These are phyloP conservation scores for Kregervanrija fluxuum DNA, from an alignment of 805 yeast species.

Conservation along the genomic window DNA sequence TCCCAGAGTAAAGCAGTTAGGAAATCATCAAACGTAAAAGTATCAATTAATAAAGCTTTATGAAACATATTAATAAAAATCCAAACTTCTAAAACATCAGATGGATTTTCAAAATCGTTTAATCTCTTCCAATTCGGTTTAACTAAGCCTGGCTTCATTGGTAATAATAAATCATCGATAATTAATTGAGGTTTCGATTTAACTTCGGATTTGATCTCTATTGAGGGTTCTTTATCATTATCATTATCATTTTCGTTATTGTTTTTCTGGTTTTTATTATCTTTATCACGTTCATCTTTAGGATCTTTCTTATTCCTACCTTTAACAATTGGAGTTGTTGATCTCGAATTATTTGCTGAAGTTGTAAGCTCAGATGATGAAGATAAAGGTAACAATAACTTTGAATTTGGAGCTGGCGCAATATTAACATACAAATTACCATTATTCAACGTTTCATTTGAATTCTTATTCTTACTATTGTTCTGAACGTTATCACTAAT, in stretches of 20 bases:
- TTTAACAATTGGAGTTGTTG: neutral
- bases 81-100: slow-evolving; percentile 64
- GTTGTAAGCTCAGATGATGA: too few relatives aligned
- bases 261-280: neutral
- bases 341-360: neutral
- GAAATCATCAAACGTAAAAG: slow-evolving; percentile 76
- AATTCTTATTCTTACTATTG: neutral
- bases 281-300: slow-evolving; percentile 1
- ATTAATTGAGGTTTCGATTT: slow-evolving; percentile 6
- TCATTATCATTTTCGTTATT: neutral
- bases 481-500: neutral
- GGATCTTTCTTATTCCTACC: neutral
- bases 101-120: slow-evolving; percentile 17
- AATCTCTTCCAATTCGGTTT: slow-evolving; percentile 23
- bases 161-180: slow-evolving; percentile 28
- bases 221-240: neutral
- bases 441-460: too few relatives aligned
- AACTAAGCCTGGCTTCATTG: slow-evolving; percentile 14
- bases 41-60: slow-evolving; percentile 55
- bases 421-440: slow-evolving; percentile 1
- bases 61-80: slow-evolving; percentile 65
- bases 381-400: too few relatives aligned
- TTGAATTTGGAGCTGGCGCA: slow-evolving; percentile 7
- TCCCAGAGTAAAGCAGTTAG: slow-evolving; percentile 49
- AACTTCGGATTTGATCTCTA: slow-evolving; percentile 2